Percentiles rank a stretch among this genome's conserved stretches.
These are phyloP conservation scores for Mrakiaceae sp. DNA, from an alignment of 1,284 basidiomycete genomes.

Conservation along the genomic window DNA sequence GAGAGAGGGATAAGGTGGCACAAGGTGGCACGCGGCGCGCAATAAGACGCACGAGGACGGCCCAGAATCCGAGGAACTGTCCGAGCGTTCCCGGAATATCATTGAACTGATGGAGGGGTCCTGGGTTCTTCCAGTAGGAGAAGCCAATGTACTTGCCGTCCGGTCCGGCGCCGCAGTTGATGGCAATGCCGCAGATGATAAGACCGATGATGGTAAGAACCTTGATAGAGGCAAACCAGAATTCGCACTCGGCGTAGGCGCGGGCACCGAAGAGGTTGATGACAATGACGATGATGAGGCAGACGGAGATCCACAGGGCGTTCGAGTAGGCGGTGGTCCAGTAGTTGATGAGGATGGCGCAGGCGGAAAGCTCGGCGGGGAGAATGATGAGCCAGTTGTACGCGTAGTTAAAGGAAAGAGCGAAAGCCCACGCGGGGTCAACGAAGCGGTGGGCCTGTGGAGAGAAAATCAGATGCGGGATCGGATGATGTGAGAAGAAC, in stretches of 20 bases:
- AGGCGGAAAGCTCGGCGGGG: conserved; percentile 56
- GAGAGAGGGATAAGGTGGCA: too few relatives aligned
- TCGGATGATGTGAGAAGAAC: conserved; percentile 14
- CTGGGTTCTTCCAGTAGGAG: conserved; percentile 38
- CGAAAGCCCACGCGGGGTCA: conserved; percentile 64
- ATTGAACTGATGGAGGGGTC: conserved; percentile 36
- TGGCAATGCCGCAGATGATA: conserved; percentile 52
- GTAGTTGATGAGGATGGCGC: conserved; percentile 17
- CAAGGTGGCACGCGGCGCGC: too few relatives aligned
- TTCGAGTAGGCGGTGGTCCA: conserved; percentile 17
- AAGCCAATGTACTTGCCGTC: conserved; percentile 30
- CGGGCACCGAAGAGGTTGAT: conserved; percentile 71
- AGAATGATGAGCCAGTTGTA: conserved; percentile 52
- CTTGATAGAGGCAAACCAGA: conserved; percentile 54
- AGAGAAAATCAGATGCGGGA: conserved; percentile 49
- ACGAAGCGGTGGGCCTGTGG: conserved; percentile 64
- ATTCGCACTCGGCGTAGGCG: conserved; percentile 34
- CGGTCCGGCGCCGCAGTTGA: conserved; percentile 41
- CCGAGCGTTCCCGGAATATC: conserved; percentile 38
- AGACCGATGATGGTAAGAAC: conserved; percentile 55
- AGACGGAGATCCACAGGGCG: conserved; percentile 64
- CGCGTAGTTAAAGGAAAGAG: conserved; percentile 76
- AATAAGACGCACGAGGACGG: conserved; percentile 27
- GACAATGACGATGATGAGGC: conserved; percentile 53
- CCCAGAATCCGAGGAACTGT: conserved; percentile 39